These are phyloP conservation scores for Zygoascus meyerae DNA, from an alignment of 1,139 yeast species.

Conservation along the genomic window DNA sequence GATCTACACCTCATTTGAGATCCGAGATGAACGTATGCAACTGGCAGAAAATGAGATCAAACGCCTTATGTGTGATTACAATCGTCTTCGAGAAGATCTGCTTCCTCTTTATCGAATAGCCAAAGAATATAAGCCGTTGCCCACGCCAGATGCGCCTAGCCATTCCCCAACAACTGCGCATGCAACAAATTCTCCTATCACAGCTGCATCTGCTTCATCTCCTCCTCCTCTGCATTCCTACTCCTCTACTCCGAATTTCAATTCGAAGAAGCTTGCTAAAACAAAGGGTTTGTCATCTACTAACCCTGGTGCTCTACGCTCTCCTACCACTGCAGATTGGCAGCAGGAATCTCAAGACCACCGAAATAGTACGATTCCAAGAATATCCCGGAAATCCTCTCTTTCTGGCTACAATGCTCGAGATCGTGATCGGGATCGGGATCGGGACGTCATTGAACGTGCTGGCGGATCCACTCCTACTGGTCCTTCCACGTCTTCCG, in stretches of 20 bases:
- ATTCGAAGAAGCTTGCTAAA: constrained; percentile 5
- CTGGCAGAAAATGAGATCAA: constrained; percentile 34
- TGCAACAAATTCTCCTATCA: constrained; percentile 4
- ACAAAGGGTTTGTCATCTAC: neutral
- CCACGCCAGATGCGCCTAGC: constrained; percentile 34
- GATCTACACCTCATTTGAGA: constrained; percentile 25
- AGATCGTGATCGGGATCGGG: neutral
- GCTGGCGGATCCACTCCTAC: neutral
- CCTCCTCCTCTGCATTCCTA: constrained; percentile 4
- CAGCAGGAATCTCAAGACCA: neutral
- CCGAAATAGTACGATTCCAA: neutral
- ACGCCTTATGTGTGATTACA: constrained; percentile 30
- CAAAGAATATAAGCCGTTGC: constrained; percentile 40
- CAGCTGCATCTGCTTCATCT: constrained; percentile 8
- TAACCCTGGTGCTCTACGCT: neutral
- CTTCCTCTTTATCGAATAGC: constrained; percentile 36
- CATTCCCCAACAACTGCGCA: constrained; percentile 13
- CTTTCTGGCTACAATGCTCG: neutral
- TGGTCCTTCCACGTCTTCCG: neutral
- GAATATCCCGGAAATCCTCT: constrained; percentile 2
- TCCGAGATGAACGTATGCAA: constrained; percentile 34
- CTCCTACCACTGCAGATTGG: constrained; percentile 8
- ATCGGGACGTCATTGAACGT: no score
- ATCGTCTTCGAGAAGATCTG: constrained; percentile 36
- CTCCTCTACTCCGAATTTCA: neutral